Evolutionary conservation across 257 asterid genomes (phyloP).

Genomic region (Cruciata laevipes): DNA sequence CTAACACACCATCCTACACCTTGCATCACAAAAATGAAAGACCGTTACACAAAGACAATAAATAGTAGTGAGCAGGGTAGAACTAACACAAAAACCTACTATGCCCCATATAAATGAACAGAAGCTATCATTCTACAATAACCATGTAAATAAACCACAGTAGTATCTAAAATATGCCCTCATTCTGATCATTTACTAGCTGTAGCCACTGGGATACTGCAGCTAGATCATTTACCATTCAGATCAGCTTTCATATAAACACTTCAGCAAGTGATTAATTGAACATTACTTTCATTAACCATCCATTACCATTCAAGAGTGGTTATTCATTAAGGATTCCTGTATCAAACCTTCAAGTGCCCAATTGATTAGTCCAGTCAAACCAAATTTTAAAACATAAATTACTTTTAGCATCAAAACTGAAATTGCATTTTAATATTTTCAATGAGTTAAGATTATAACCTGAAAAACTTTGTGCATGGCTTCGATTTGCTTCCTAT

Average conservation of each 20-base stretch:
- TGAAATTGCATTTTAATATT: conserved; percentile 27
- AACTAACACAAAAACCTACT: not conserved
- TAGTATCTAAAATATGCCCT: not conserved
- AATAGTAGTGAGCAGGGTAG: not conserved
- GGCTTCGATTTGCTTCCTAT: conserved; percentile 99
- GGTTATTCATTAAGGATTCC: conserved; percentile 39
- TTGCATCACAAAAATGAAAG: too few relatives aligned
- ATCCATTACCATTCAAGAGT: conserved; percentile 30
- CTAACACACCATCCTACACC: too few relatives aligned
- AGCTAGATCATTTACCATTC: conserved; percentile 7
- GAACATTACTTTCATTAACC: conserved; percentile 23
- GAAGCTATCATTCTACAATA: not conserved
- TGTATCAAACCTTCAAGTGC: conserved; percentile 48
- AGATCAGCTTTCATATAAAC: conserved; percentile 23
- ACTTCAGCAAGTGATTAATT: conserved; percentile 22
- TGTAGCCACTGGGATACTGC: not conserved
- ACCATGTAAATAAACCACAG: not conserved
- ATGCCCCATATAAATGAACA: not conserved
- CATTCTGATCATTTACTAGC: conserved; percentile 1
- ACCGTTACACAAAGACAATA: too few relatives aligned
- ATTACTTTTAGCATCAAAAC: conserved; percentile 13
- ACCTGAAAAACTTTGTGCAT: conserved; percentile 99
- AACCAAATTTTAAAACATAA: conserved; percentile 12
- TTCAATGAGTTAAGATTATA: conserved; percentile 75
- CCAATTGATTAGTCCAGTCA: conserved; percentile 47